These are phyloP conservation scores for Penicillium fuscoglaucum DNA, from an alignment of 2,329 filamentous ascomycete species.

Conservation along the genomic window DNA sequence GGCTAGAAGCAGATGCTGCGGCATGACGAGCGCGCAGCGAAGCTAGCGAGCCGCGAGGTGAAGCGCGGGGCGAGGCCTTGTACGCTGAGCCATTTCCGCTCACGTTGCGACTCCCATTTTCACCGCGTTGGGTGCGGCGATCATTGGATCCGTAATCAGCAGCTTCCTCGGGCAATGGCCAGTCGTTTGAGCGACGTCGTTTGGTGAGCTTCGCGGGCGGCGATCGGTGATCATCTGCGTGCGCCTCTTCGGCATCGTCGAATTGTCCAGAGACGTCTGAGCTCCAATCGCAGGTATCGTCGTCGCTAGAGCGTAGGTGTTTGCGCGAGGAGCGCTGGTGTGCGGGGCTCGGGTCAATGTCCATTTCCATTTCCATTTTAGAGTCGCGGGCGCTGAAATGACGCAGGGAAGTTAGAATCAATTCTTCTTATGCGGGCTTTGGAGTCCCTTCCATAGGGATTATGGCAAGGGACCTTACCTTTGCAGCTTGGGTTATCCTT, in stretches of 20 bases:
- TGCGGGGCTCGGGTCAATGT: constrained; percentile 19
- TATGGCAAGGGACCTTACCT: constrained; percentile 19
- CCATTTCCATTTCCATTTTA: constrained; percentile 12
- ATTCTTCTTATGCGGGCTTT: constrained; percentile 10
- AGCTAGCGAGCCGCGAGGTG: constrained; percentile 19
- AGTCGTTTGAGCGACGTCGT: constrained; percentile 47
- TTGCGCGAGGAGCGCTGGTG: constrained; percentile 31
- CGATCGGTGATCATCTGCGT: constrained; percentile 23
- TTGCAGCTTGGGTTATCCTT: constrained; percentile 13
- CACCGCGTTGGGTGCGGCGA: constrained; percentile 14
- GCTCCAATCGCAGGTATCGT: constrained; percentile 25
- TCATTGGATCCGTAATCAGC: constrained; percentile 20
- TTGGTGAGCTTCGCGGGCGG: constrained; percentile 40
- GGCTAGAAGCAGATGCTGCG: constrained; percentile 18
- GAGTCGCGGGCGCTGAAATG: constrained; percentile 9
- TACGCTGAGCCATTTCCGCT: constrained; percentile 1
- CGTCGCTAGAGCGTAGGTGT: constrained; percentile 28
- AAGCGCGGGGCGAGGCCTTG: constrained; percentile 21
- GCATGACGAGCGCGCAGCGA: constrained; percentile 23
- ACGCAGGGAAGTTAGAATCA: constrained; percentile 14
- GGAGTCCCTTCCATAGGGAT: constrained; percentile 3
- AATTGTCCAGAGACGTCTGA: constrained; percentile 39
- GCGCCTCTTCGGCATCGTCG: constrained; percentile 38
- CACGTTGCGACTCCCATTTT: constrained; percentile 3
- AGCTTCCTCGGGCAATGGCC: constrained; percentile 40